A percentile compares a stretch with the other conserved stretches of the same genome.
These are phyloP conservation scores for Pythium sp. DNA, from an alignment of 352 stramenopile genomes.

Conservation along the genomic window DNA sequence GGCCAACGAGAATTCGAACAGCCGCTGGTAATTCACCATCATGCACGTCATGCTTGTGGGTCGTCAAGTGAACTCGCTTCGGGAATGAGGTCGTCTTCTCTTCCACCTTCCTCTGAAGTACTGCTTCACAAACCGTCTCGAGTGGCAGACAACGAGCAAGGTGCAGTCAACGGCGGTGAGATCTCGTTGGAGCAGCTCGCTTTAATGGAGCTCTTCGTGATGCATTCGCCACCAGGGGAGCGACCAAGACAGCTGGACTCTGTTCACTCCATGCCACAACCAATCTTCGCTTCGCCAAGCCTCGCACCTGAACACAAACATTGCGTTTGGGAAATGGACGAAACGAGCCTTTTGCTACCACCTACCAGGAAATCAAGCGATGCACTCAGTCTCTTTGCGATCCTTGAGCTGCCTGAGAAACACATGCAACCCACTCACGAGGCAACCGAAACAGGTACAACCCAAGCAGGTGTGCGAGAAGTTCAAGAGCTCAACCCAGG, in stretches of 20 bases:
- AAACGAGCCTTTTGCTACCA: background rate
- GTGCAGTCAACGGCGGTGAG: background rate
- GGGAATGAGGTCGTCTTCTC: background rate
- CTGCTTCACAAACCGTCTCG: background rate
- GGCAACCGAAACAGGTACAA: background rate
- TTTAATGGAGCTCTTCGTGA: slow-evolving; percentile 5
- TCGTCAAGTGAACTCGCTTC: background rate
- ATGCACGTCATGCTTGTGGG: background rate
- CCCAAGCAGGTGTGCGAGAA: background rate
- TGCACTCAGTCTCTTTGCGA: slow-evolving; percentile 12
- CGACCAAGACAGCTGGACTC: background rate
- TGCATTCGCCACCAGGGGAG: background rate
- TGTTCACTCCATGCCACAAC: background rate
- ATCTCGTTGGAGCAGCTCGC: slow-evolving; percentile 17
- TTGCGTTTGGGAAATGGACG: background rate
- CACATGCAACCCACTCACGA: background rate
- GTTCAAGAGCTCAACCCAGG: background rate
- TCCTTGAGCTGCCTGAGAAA: slow-evolving; percentile 7
- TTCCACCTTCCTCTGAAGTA: background rate
- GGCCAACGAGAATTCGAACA: background rate
- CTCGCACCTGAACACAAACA: background rate
- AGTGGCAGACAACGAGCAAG: no score
- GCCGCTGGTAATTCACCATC: background rate
- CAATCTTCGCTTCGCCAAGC: background rate
- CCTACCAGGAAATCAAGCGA: background rate